phyloP scores from a whole-genome alignment of 2,329 filamentous ascomycete species.

The Nannizzia gypsea region DNA sequence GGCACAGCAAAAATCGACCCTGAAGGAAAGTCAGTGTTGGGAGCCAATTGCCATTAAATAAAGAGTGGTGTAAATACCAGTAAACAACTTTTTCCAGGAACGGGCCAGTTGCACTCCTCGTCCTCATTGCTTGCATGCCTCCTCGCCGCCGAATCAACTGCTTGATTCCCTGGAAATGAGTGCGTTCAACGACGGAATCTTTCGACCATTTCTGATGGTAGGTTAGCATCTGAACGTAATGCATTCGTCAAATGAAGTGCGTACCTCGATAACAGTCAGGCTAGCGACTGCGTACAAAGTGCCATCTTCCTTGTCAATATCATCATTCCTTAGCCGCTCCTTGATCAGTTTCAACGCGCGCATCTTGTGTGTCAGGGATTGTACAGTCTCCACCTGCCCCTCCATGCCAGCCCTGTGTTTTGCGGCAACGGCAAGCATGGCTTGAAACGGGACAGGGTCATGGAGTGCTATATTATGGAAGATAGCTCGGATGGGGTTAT shows the following conservation, averaged over 20 bases:
- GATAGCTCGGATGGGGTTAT: constrained; percentile 24
- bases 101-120: constrained; percentile 18
- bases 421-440: constrained; percentile 26
- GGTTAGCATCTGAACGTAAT: constrained; percentile 2
- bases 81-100: constrained; percentile 25
- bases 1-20: constrained; percentile 25
- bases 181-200: constrained; percentile 21
- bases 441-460: constrained; percentile 23
- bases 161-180: constrained; percentile 22
- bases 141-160: constrained; percentile 22
- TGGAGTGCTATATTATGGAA: constrained; percentile 22
- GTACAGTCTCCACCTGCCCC: constrained; percentile 22
- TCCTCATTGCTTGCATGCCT: constrained; percentile 22
- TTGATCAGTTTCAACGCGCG: constrained; percentile 23
- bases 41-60: too few species aligned
- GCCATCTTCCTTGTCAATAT: constrained; percentile 19
- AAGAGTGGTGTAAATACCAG: constrained; percentile 19
- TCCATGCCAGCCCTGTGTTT: constrained; percentile 24
- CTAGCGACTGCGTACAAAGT: constrained; percentile 25
- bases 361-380: constrained; percentile 26
- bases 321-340: constrained; percentile 20
- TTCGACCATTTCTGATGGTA: constrained; percentile 25
- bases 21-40: constrained; percentile 6
- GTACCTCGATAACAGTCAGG: constrained; percentile 26
- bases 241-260: not conserved